Evolutionary conservation across 73 alveolate genomes (phyloP), one percentile per base, ranked within the genome.

Genomic region (Symbiodinium pilosum): DNA sequence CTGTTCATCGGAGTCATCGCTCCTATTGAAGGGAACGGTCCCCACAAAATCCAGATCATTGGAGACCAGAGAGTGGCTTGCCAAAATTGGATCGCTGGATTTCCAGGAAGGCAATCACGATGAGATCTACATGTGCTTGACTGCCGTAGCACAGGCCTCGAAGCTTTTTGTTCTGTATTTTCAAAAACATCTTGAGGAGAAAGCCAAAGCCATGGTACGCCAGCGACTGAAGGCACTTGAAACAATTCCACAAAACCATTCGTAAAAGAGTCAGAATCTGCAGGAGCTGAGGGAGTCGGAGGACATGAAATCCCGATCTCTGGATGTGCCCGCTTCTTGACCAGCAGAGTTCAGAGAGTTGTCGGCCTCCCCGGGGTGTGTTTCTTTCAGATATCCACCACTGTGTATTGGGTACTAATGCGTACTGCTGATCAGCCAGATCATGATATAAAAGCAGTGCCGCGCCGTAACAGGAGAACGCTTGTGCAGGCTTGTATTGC

Each of bases 1-100:
- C 75, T 91, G 43, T 91, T 68, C 88, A 91, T 91, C 41, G 97
- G 97, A 32, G 97, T 91, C 41, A 91, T 43, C 30, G 42, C 97
- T 71, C 87, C 97, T 39, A 40, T 52, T 9, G 83, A 43, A 12
- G 89, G 89, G 81, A 64, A 64, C 3, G 97, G 97, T 3, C 64
- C 54, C 18, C 97, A 91, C 54, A 91, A 91, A 68, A 91, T 91
- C 51, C 97, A 91, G 56, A 91, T 91, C 54, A 86, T 91, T 43
- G 97, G 97, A 11, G 97, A 91, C 43, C 97, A 91, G 40, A 52
- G 97, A 43, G 97, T 18, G 20, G n/a, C 95, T 88, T 4, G 86
- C 69, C 73, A 28, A 14, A 64, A 24, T 8, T 73, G 85, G 85
- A n/a, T 20, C 69, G 69, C 69, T 52, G 69, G 28, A 9, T 9